A percentile compares a stretch with the other conserved stretches of the same genome.
These are phyloP conservation scores for Daedaleopsis nitida DNA, from an alignment of 768 basidiomycete genomes.

Conservation along the genomic window DNA sequence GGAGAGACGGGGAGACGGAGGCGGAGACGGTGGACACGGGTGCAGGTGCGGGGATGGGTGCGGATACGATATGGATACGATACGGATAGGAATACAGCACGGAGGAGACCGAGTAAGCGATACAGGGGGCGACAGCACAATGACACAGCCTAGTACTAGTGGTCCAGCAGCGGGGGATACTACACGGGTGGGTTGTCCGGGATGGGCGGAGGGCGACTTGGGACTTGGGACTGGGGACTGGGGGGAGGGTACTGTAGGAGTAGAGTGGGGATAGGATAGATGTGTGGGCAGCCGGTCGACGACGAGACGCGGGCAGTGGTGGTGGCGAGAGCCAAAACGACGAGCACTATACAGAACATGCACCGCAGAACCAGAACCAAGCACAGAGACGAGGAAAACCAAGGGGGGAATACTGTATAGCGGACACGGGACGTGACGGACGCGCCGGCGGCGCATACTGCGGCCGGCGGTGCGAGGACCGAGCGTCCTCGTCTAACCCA, in stretches of 20 bases:
- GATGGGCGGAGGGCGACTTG: not conserved
- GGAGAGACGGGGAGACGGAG: no score
- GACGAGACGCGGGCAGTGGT: not conserved
- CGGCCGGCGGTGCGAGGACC: not conserved
- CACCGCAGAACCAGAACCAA: not conserved
- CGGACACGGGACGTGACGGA: not conserved
- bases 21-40: no score
- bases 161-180: not conserved
- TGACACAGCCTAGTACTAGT: not conserved
- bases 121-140: not conserved
- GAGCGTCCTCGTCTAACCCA: not conserved
- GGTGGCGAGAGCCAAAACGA: not conserved
- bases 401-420: not conserved
- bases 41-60: no score
- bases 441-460: not conserved
- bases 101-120: not conserved
- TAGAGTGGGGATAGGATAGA: not conserved
- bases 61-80: not conserved
- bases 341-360: not conserved
- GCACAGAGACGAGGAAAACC: not conserved
- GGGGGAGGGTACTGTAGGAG: not conserved
- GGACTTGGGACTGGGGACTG: not conserved
- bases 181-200: not conserved
- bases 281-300: not conserved
- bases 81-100: constrained; percentile 14